Evolutionary conservation across 1,284 basidiomycete genomes (phyloP), one percentile per base, ranked within the genome.

Genomic region (Salmacisia buchloeana): DNA sequence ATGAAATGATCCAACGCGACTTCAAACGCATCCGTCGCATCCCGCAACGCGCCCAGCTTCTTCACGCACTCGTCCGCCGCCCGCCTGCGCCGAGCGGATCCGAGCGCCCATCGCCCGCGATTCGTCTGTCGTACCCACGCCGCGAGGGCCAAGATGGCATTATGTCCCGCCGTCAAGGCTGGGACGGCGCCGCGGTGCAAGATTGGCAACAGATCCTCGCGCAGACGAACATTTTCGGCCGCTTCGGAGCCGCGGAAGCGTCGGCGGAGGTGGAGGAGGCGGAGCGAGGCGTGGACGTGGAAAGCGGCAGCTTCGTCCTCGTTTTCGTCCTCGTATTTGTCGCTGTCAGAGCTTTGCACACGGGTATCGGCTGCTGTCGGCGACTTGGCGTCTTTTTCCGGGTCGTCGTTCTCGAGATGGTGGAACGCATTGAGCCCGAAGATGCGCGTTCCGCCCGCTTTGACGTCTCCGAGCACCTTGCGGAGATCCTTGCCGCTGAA

Each of bases 201-300:
- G 12, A 83, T 76, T 1, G 85, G 84, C 9, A 87, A 71, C 38
- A 88, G 78, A 57, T 85, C 83, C 21, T 72, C 63, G 59, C 25
- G 31, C 15, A 84, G 77, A 29, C 82, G 81, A 21, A 85, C 80
- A 25, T 74, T 70, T 66, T 83, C 77, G 34, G 80, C 70, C 1
- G 70, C 67, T 67, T 85, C 84, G 67, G 68, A 63, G 6, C n/a
- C 39, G 13, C 78, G 70, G 46, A 80, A 81, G 69, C 82, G 9
- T 81, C 77, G 57, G 82, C 81, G 63, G 82, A 81, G 31, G 27
- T 58, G 67, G n/a, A 73, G 67, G 3, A 74, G 41, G 25, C 33
- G 57, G 58, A 58, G 49, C 18, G 71, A 70, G 27, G 73, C 73
- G 63, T 74, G 70, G 10, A 85, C 65, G 12, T 62, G 61, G 25